Conservation (phyloP, 2,329 filamentous ascomycete genomes). For the Piedraia hortae region DNA sequence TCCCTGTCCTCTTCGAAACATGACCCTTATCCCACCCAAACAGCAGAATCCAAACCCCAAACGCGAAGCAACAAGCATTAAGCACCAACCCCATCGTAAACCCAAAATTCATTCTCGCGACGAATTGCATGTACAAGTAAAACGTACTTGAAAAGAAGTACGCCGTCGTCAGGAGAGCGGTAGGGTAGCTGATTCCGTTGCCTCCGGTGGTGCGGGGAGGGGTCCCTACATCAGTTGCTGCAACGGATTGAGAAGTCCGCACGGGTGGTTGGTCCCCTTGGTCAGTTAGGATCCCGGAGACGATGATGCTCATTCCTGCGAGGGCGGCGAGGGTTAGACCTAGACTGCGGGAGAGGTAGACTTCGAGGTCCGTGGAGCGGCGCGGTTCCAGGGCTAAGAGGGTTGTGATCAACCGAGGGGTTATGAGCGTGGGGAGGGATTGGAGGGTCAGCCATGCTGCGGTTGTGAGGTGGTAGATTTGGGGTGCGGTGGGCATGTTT, state of each 20-base stretch:
- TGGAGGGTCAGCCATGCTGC: slow-evolving; percentile 18
- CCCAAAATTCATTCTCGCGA: slow-evolving; percentile 14
- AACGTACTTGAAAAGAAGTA: slow-evolving; percentile 37
- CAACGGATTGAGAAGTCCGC: slow-evolving; percentile 1
- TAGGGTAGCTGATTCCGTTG: slow-evolving; percentile 20
- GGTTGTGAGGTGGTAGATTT: slow-evolving; percentile 18
- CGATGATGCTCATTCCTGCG: slow-evolving; percentile 33
- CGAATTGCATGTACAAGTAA: slow-evolving; percentile 41
- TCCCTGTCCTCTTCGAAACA: slow-evolving; percentile 34
- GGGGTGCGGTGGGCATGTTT: too few species aligned
- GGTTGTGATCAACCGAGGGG: slow-evolving; percentile 32
- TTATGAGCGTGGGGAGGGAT: slow-evolving; percentile 26
- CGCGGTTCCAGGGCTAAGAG: slow-evolving; percentile 28
- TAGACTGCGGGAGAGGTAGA: slow-evolving; percentile 45
- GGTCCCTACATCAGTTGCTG: background rate
- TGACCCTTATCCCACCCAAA: slow-evolving; percentile 27
- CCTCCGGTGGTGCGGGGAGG: background rate
- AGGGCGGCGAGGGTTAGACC: slow-evolving; percentile 40
- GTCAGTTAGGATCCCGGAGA: slow-evolving; percentile 29
- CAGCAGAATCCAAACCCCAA: slow-evolving; percentile 37
- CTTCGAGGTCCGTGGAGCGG: slow-evolving; percentile 32
- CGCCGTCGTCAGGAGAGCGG: slow-evolving; percentile 33
- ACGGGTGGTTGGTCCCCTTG: too few species aligned
- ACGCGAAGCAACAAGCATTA: slow-evolving; percentile 27
- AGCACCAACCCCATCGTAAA: slow-evolving; percentile 30